A percentile compares a stretch with the other conserved stretches of the same genome.
Evolutionary conservation across 1,139 yeast genomes (phyloP).

Genomic region (Kluyveromyces sp.): DNA sequence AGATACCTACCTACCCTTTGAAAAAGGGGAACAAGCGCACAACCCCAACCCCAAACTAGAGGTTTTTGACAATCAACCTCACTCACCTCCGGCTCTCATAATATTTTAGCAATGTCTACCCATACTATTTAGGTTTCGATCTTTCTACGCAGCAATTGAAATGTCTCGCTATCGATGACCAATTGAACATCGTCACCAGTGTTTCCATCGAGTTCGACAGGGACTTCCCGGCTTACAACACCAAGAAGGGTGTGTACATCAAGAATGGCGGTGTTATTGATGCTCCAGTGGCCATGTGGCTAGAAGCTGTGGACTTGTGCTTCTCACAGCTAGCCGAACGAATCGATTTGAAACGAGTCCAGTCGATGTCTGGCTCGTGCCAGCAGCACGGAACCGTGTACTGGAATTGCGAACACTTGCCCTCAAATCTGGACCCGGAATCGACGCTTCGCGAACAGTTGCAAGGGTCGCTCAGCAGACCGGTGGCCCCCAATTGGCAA

Average conservation of each 20-base stretch:
- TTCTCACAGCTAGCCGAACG: constrained; percentile 43
- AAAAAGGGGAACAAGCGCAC: no score
- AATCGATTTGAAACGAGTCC: constrained; percentile 46
- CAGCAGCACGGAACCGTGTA: constrained; percentile 91
- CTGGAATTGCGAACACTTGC: constrained; percentile 52
- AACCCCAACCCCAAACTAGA: not conserved
- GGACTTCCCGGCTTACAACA: constrained; percentile 50
- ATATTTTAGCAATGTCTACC: constrained; percentile 12
- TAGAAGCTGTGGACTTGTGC: constrained; percentile 68
- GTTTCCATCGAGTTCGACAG: constrained; percentile 67
- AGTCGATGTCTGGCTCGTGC: constrained; percentile 75
- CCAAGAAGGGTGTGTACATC: constrained; percentile 63
- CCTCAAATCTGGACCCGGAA: constrained; percentile 30
- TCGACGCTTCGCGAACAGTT: constrained; percentile 40
- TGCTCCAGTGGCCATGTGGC: constrained; percentile 88
- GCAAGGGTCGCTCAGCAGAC: constrained; percentile 49
- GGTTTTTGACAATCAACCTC: no score
- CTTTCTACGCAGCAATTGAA: constrained; percentile 87
- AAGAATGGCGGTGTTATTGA: constrained; percentile 46
- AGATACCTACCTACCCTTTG: no score
- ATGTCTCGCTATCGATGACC: constrained; percentile 54
- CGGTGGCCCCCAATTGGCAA: constrained; percentile 86
- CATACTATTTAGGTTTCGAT: constrained; percentile 64
- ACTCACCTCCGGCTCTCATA: not conserved
- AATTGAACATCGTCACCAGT: constrained; percentile 46